Conservation (phyloP, 129 eudicot genomes). For the Chrysanthemum seticuspe region DNA sequence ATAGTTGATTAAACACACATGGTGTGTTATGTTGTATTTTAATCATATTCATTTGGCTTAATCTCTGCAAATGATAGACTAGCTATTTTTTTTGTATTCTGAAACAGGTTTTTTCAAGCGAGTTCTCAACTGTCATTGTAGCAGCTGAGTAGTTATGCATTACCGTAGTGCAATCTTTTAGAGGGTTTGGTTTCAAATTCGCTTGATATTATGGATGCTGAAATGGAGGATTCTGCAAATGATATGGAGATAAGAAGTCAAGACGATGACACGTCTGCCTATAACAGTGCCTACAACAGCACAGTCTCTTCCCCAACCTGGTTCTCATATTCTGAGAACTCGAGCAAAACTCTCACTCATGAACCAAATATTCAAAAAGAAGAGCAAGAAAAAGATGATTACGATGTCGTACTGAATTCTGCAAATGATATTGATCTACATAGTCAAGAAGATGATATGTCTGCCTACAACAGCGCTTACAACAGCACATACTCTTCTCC, state of each 20-base stretch:
- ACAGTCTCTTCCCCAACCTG: slow-evolving; percentile 12
- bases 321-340: slow-evolving; percentile 11
- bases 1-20: too few species aligned
- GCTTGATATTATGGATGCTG: slow-evolving; percentile 22
- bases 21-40: too few species aligned
- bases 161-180: slow-evolving; percentile 18
- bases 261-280: slow-evolving; percentile 19
- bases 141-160: slow-evolving; percentile 23
- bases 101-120: slow-evolving; percentile 24
- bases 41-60: neutral
- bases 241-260: slow-evolving; percentile 24
- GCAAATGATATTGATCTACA: neutral
- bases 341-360: slow-evolving; percentile 10
- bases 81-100: neutral
- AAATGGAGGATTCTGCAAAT: slow-evolving; percentile 12
- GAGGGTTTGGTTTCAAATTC: slow-evolving; percentile 19
- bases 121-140: slow-evolving; percentile 12
- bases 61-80: neutral
- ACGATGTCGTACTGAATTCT: neutral
- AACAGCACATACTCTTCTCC: neutral
- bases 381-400: slow-evolving; percentile 17
- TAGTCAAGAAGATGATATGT: too few species aligned
- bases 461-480: too few species aligned
- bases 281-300: slow-evolving; percentile 7
- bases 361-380: slow-evolving; percentile 30